Conservation (phyloP, 352 stramenopile species). For the Phytophthora europaea region DNA sequence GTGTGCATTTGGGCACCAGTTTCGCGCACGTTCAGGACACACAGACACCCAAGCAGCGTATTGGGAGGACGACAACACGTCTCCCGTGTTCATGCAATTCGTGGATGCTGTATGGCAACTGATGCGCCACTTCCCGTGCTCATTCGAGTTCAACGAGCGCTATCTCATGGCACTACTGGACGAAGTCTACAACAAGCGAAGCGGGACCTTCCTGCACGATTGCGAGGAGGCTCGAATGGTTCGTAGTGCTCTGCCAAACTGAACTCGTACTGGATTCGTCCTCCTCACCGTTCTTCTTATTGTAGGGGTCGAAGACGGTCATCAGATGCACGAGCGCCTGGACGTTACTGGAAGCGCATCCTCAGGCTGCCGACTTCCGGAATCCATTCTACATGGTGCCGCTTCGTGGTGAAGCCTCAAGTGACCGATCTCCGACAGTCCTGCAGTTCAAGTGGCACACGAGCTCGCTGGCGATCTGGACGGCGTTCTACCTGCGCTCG, state of each 20-base stretch:
- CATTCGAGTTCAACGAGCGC: conserved; percentile 98
- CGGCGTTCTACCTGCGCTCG: conserved; percentile 85
- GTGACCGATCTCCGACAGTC: conserved; percentile 73
- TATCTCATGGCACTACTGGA: conserved; percentile 95
- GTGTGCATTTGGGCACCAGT: conserved; percentile 99
- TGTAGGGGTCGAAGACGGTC: conserved; percentile 67
- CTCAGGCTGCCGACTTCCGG: conserved; percentile 57
- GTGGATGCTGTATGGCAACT: conserved; percentile 99
- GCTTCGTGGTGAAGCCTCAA: conserved; percentile 39
- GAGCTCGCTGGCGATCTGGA: conserved; percentile 85
- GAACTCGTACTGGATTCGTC: background rate
- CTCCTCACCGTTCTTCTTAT: background rate
- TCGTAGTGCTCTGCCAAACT: conserved; percentile 15
- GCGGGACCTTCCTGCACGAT: conserved; percentile 98
- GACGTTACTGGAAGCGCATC: conserved; percentile 61
- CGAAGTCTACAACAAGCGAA: conserved; percentile 97
- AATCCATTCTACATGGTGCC: conserved; percentile 87
- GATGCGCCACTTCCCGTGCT: conserved; percentile 96
- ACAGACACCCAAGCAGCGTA: conserved; percentile 74
- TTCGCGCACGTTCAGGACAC: conserved; percentile 92
- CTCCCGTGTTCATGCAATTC: conserved; percentile 99
- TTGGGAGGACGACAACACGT: conserved; percentile 96
- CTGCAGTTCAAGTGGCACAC: conserved; percentile 91
- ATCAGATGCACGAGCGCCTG: conserved; percentile 75
- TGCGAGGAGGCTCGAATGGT: conserved; percentile 92